A percentile compares a stretch with the other conserved stretches of the same genome.
phyloP scores from a whole-genome alignment of 1,284 basidiomycete species.

The Quambalaria eucalypti region DNA sequence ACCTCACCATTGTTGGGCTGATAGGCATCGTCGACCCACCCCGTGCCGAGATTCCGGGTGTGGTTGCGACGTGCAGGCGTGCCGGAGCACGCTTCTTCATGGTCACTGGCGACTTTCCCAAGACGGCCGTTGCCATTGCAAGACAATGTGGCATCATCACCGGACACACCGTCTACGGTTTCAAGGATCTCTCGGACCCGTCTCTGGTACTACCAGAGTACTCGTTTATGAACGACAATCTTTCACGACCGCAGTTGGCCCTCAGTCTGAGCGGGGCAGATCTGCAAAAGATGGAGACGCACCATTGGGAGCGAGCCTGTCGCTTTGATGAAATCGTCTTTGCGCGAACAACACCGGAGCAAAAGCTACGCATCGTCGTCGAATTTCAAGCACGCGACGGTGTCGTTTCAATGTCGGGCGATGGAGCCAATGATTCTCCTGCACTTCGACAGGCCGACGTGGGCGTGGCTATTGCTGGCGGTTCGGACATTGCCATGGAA shows the following conservation, averaged over 20 bases:
- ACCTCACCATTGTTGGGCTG: slow-evolving; percentile 58
- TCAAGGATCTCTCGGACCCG: slow-evolving; percentile 26
- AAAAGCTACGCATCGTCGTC: slow-evolving; percentile 61
- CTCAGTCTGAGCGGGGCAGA: slow-evolving; percentile 13
- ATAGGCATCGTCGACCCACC: slow-evolving; percentile 61
- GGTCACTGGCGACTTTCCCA: slow-evolving; percentile 60
- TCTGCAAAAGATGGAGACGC: slow-evolving; percentile 36
- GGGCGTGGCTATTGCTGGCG: slow-evolving; percentile 52
- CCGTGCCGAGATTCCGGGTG: slow-evolving; percentile 55
- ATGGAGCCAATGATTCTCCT: slow-evolving; percentile 65
- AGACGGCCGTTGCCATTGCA: slow-evolving; percentile 58
- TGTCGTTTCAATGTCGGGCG: slow-evolving; percentile 58
- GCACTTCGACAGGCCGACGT: slow-evolving; percentile 49
- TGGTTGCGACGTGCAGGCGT: slow-evolving; percentile 53
- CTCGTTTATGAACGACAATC: slow-evolving; percentile 52
- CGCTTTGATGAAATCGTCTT: slow-evolving; percentile 64
- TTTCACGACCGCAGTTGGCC: slow-evolving; percentile 7
- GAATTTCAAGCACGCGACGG: slow-evolving; percentile 55
- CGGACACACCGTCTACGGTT: slow-evolving; percentile 49
- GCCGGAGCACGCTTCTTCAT: slow-evolving; percentile 62
- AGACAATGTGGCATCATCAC: slow-evolving; percentile 58
- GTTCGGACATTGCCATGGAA: slow-evolving; percentile 48
- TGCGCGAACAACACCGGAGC: slow-evolving; percentile 62
- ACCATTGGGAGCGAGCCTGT: slow-evolving; percentile 54
- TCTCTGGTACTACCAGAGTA: slow-evolving; percentile 2